A percentile compares a stretch with the other conserved stretches of the same genome.
phyloP scores from a whole-genome alignment of 2,329 filamentous ascomycete species.

The Rachicladosporium sp. region DNA sequence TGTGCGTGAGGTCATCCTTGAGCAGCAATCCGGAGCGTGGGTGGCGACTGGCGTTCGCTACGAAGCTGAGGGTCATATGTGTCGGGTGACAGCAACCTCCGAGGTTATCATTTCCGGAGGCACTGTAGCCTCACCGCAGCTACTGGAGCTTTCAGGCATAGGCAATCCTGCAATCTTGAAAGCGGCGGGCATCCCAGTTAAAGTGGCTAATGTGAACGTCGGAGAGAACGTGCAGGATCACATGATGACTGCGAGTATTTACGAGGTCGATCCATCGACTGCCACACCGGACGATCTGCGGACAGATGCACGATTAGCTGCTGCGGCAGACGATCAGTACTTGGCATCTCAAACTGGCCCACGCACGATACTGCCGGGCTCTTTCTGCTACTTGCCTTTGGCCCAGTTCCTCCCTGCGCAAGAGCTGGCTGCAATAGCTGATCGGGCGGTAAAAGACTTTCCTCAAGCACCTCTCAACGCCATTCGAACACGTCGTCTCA shows the following conservation, averaged over 20 bases:
- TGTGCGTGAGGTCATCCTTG: constrained; percentile 15
- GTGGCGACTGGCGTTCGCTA: too few species aligned
- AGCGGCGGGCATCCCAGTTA: constrained; percentile 33
- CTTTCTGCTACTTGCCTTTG: constrained; percentile 26
- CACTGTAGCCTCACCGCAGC: constrained; percentile 43
- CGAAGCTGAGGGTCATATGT: too few species aligned
- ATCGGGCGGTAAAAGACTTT: neutral
- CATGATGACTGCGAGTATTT: constrained; percentile 2
- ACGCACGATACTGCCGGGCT: constrained; percentile 6
- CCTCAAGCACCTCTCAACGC: too few species aligned
- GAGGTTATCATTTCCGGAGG: constrained; percentile 43
- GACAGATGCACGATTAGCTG: neutral
- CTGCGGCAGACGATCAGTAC: constrained; percentile 5
- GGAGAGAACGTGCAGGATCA: constrained; percentile 37
- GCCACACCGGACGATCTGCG: neutral
- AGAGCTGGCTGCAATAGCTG: neutral
- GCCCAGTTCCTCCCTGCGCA: neutral
- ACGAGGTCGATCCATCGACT: constrained; percentile 1
- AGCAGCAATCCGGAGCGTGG: too few species aligned
- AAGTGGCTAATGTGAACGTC: constrained; percentile 39
- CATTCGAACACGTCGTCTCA: too few species aligned
- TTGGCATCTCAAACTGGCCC: constrained; percentile 9
- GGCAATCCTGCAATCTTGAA: constrained; percentile 39
- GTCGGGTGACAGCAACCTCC: constrained; percentile 20
- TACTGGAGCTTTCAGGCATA: constrained; percentile 51